Base-by-base conservation (phyloP, 768 basidiomycete genomes). In the Omphalotus guepiniiformis region DNA sequence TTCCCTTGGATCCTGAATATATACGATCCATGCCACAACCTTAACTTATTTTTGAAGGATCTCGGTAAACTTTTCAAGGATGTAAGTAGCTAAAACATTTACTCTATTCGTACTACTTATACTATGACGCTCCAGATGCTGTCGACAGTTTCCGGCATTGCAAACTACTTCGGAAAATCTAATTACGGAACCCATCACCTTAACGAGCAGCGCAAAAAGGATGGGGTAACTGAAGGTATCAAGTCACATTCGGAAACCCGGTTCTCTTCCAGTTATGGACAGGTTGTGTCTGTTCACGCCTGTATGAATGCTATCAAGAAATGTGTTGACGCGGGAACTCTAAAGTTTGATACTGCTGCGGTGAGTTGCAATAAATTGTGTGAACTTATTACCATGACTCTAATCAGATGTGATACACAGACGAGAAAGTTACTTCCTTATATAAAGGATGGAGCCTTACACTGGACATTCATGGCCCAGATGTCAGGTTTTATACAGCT, bases 11-110 rank as follows among this genome's bases (percentile, higher is more conserved):
- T 66, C 34, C 3, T 66, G 7, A 61, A 63, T 41, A 54, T 62
- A 2, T 58, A 61, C n/a, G 62, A 66, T 53, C 60, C 60, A 15
- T 66, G 62, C 34, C 60, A 65, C 32, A 56, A 63, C 39, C 47
- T 66, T 0, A 65, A 60, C 48, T 44, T 66, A 1, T 54, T 58
- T 8, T 30, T 62, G 25, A 68, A 66, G 42, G 59, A 64, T 42
- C 32, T 63, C 29, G 62, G 60, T 4, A 63, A 63, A 37, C 49
- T 61, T 3, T 62, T 64, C 49, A 59, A 62, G 51, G 47, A 42
- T 1, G 62, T 64, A 35, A 34, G n/a, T 45, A 35, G 23, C 39
- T 21, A 45, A 44, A 23, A 28, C 21, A n/a, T 37, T 26, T 13
- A 22, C 6, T 22, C 7, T 39, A 26, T n/a, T 16, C 49, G 15